These are phyloP conservation scores for Sicyos edulis DNA, from an alignment of 306 rosid genomes.

Conservation along the genomic window DNA sequence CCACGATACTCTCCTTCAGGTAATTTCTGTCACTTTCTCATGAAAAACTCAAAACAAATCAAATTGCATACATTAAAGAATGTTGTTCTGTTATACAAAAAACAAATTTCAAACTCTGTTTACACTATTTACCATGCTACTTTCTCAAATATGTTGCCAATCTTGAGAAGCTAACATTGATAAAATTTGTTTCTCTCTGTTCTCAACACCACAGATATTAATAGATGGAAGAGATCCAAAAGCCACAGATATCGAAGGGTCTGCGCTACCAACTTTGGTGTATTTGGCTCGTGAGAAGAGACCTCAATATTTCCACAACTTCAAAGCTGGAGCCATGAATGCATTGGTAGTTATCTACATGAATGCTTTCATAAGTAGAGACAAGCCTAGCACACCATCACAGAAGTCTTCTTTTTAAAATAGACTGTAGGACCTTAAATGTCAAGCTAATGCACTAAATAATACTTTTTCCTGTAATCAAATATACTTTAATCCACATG, in stretches of 20 bases:
- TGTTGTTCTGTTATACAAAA: constrained; percentile 31
- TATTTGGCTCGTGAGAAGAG: no score
- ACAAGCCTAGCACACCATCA: not conserved
- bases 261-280: constrained; percentile 58
- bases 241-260: constrained; percentile 48
- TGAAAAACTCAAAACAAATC: no score
- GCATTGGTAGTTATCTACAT: constrained; percentile 47
- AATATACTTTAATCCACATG: not conserved
- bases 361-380: not conserved
- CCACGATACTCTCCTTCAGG: no score
- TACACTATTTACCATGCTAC: no score
- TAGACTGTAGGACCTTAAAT: not conserved
- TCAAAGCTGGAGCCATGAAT: constrained; percentile 92
- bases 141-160: not conserved
- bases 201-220: constrained; percentile 37
- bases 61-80: no score
- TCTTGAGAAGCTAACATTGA: not conserved
- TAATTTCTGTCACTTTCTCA: no score
- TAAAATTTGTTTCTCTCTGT: not conserved
- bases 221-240: constrained; percentile 49
- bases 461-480: not conserved
- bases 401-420: not conserved
- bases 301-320: constrained; percentile 58
- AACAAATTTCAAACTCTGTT: not conserved
- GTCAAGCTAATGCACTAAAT: no score